Evolutionary conservation across 1,139 yeast genomes (phyloP), one percentile per base, ranked within the genome.

Genomic region (Candida buenavistaensis): DNA sequence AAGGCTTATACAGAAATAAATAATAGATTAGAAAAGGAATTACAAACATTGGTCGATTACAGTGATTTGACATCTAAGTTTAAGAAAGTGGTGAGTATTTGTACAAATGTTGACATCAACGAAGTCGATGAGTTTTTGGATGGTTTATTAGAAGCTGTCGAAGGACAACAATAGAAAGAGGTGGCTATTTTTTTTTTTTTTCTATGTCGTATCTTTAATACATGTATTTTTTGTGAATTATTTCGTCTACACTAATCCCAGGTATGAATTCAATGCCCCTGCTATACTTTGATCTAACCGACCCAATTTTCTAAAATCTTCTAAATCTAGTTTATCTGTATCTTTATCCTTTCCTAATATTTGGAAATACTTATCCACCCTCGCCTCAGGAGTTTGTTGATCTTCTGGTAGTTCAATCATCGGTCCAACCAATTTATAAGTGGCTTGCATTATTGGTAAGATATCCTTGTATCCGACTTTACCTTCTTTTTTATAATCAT

Each of bases 401-500:
- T 89, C 96, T n/a, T 81, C 92, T 6, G 90, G 89, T 36, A 90
- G 69, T 43, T 82, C 80, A 43, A 90, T 96, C 95, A 90, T 90
- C 2, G 90, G 75, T 1, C 98, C 99, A 39, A 92, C 84, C 97
- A 94, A 89, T 59, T 86, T 86, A 59, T 92, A 92, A 24, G 92
- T 87, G 17, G 97, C 86, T 19, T 75, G 70, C 6, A 90, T 85
- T 28, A 94, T 88, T 3, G 78, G 68, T 39, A 88, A 67, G 78
- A 92, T 78, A 55, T 92, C 97, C 23, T 77, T 74, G 56, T 82
- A 87, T 22, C 78, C 69, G 39, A 94, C 75, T 46, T 68, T 72
- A 1, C 96, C 97, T 46, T 81, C 84, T 39, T 78, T 76, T 53
- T 86, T 82, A 45, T 83, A 72, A 58, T 92, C 98, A 56, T 92